Conservation (phyloP, 2,329 filamentous ascomycete species). For the Dryadomyces quercus-mongolicae region DNA sequence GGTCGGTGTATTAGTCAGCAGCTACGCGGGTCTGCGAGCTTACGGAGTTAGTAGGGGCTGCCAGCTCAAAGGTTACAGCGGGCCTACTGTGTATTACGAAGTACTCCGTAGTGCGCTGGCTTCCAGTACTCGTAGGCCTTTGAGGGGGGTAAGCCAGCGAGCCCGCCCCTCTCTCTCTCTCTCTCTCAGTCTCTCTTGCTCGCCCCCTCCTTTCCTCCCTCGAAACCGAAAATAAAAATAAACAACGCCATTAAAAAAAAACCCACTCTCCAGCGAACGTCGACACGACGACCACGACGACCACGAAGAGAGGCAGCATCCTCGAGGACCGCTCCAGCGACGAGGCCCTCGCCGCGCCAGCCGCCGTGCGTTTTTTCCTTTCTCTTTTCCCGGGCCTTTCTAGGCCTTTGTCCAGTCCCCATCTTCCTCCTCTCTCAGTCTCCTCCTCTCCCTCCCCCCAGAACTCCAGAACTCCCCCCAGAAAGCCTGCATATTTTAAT, state of each 20-base stretch:
- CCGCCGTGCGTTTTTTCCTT: not conserved
- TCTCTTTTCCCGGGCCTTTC: not conserved
- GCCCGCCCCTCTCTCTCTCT: not conserved
- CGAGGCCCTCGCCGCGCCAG: not conserved
- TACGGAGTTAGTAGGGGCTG: too few relatives aligned
- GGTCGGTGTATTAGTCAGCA: too few relatives aligned
- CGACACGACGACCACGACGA: not conserved
- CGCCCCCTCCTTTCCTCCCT: not conserved
- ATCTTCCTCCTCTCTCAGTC: not conserved
- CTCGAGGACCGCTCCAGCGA: not conserved
- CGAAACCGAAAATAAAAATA: conserved; percentile 2
- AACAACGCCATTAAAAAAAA: conserved; percentile 1
- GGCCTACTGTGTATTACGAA: too few relatives aligned
- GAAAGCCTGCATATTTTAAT: not conserved
- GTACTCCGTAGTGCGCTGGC: too few relatives aligned
- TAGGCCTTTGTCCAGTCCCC: not conserved
- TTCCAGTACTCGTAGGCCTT: too few relatives aligned
- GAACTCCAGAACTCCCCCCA: not conserved
- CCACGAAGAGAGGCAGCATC: not conserved
- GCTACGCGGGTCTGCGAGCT: too few relatives aligned
- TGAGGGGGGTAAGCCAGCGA: not conserved
- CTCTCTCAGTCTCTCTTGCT: too few relatives aligned
- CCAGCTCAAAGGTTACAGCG: too few relatives aligned
- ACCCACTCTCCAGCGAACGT: not conserved
- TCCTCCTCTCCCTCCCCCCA: too few relatives aligned